phyloP scores from a whole-genome alignment of 306 rosid species.

The Calophaca sinica region DNA sequence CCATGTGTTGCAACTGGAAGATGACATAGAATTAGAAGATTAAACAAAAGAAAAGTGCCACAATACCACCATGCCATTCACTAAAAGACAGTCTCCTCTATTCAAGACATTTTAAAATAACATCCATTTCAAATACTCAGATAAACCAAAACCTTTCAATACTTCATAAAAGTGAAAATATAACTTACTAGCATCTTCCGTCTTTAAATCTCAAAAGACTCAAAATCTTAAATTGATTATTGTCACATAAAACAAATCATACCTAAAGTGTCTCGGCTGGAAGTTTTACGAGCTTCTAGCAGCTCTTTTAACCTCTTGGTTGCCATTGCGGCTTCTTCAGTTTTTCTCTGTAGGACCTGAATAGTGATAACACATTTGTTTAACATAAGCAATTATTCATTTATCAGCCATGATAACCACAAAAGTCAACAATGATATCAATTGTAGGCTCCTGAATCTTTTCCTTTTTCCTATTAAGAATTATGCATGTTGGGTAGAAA shows the following conservation, averaged over 20 bases:
- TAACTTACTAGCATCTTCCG: slow-evolving; percentile 11
- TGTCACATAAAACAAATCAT: slow-evolving; percentile 36
- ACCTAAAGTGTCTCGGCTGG: slow-evolving; percentile 90
- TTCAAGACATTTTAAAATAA: slow-evolving; percentile 40
- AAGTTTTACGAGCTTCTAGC: slow-evolving; percentile 96
- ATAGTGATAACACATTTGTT: slow-evolving; percentile 38
- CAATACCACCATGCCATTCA: slow-evolving; percentile 40
- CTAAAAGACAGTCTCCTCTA: slow-evolving; percentile 25
- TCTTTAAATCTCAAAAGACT: slow-evolving; percentile 15
- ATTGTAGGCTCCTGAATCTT: neutral
- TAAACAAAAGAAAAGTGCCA: slow-evolving; percentile 35
- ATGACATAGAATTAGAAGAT: slow-evolving; percentile 50
- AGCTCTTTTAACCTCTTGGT: slow-evolving; percentile 98
- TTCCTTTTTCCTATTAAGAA: slow-evolving; percentile 17
- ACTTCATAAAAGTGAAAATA: slow-evolving; percentile 25
- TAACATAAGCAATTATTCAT: slow-evolving; percentile 22
- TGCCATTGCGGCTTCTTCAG: slow-evolving; percentile 99
- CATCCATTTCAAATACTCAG: slow-evolving; percentile 24
- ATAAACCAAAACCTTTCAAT: slow-evolving; percentile 22
- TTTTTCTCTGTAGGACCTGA: slow-evolving; percentile 99
- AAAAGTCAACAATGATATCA: slow-evolving; percentile 29
- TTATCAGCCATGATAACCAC: slow-evolving; percentile 33
- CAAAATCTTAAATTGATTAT: slow-evolving; percentile 29
- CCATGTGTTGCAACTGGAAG: slow-evolving; percentile 77
- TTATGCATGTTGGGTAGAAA: slow-evolving; percentile 12